Evolutionary conservation across 1,284 basidiomycete genomes (phyloP).

Genomic region (Melampsora larici-populina): DNA sequence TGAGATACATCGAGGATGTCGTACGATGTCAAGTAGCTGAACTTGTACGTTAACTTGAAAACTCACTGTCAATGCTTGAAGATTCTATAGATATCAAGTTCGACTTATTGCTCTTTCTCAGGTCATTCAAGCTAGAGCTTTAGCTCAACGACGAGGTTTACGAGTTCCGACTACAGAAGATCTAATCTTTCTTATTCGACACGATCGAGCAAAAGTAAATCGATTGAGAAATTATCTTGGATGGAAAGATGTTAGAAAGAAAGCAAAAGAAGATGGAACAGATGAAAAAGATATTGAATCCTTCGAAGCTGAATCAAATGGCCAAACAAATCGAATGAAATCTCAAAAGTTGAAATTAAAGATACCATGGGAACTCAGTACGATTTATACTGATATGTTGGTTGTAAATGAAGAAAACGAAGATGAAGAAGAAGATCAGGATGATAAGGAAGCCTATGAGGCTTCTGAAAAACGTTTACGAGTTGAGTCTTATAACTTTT

Average conservation of each 20-base stretch:
- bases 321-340: conserved; percentile 63
- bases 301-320: conserved; percentile 43
- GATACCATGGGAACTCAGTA: conserved; percentile 91
- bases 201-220: conserved; percentile 91
- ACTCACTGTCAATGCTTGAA: conserved; percentile 4
- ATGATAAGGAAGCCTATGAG: conserved; percentile 92
- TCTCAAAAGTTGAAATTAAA: conserved; percentile 91
- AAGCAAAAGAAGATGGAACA: conserved; percentile 61
- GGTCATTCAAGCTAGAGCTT: conserved; percentile 83
- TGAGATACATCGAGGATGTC: conserved; percentile 90
- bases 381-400: conserved; percentile 82
- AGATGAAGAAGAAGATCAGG: conserved; percentile 85
- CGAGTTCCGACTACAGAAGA: conserved; percentile 87
- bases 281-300: conserved; percentile 47
- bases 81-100: background rate
- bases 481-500: conserved; percentile 57
- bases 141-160: conserved; percentile 76
- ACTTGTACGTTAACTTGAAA: conserved; percentile 57
- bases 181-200: conserved; percentile 90
- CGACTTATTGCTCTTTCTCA: conserved; percentile 52
- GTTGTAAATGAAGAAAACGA: conserved; percentile 72
- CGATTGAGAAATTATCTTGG: conserved; percentile 87
- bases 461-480: conserved; percentile 79
- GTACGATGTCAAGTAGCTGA: conserved; percentile 90
- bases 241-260: conserved; percentile 96